Evolutionary conservation across 2,329 filamentous ascomycete species (phyloP), one percentile per base, ranked within the genome.

Genomic region (Alternaria burnsii): DNA sequence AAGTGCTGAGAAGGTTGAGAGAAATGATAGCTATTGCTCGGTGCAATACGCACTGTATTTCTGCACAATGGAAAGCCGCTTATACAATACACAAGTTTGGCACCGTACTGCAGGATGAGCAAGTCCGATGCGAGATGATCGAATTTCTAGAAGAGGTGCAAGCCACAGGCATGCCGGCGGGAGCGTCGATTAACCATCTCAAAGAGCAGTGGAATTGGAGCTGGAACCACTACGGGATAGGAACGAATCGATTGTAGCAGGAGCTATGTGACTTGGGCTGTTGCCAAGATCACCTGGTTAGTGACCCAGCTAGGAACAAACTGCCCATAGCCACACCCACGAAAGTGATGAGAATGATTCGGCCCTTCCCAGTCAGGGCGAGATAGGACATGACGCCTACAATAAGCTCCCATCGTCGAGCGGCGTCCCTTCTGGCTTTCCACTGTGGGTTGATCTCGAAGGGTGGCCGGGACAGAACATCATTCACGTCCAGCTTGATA

Each of bases 321-420:
- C 68, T 68, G 14, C 72, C 72, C 18, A 75, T 55, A 4, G 69
- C 53, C 16, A 68, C 65, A n/a, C 72, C 75, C 41, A 68, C 36
- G 18, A 77, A 54, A 8, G 73, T 74, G n/a, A 78, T 47, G 38
- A 80, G 57, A 32, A 82, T 69, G 11, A 75, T 74, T 55, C 80
- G 76, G 28, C 83, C 83, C 71, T 83, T 81, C 71, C 78, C 78
- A 8, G 82, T 84, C 67, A 82, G 62, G 1, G 71, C 79, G 28
- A 89, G 72, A 71, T 88, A 88, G 11, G 86, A 84, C 18, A 82
- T 68, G 43, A 85, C 76, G 11, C 89, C 89, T 3, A 89, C 84
- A 22, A 85, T 69, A 26, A 90, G 44, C 73, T 91, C 89, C 65
- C 84, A 84, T 42, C 78, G 80, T 56, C 88, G 82, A 9, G 88